Evolutionary conservation across 805 yeast genomes (phyloP).

Genomic region (Ogataea corticis): DNA sequence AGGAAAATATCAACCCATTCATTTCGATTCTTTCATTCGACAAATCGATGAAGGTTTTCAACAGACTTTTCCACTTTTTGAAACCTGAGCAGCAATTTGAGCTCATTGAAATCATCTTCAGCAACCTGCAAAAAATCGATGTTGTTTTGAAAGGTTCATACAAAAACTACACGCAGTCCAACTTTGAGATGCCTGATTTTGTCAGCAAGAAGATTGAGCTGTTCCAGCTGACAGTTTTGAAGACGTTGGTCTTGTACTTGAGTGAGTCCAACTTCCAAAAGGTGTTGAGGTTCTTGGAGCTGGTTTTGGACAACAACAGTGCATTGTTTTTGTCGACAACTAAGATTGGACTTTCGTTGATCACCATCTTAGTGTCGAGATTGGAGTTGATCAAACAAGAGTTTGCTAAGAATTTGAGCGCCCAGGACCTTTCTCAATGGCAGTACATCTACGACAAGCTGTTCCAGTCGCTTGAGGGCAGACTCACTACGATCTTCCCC

Average conservation of each 20-base stretch:
- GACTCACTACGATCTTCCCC: constrained; percentile 79
- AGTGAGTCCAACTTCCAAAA: constrained; percentile 80
- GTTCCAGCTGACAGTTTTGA: constrained; percentile 79
- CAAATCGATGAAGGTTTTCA: constrained; percentile 86
- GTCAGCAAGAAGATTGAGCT: constrained; percentile 64
- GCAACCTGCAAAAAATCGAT: constrained; percentile 75
- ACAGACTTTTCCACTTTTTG: constrained; percentile 83
- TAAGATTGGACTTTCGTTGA: constrained; percentile 80
- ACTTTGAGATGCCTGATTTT: constrained; percentile 52
- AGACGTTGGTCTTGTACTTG: constrained; percentile 78
- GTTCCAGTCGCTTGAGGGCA: constrained; percentile 76
- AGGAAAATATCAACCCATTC: constrained; percentile 74
- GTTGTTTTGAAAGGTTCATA: constrained; percentile 80
- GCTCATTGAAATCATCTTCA: constrained; percentile 73
- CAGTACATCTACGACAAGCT: constrained; percentile 75
- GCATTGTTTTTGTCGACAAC: constrained; percentile 66
- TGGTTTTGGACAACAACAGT: constrained; percentile 68
- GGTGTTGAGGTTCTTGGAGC: constrained; percentile 72
- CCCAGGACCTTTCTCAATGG: constrained; percentile 69
- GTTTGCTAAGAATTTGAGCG: constrained; percentile 46
- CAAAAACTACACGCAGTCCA: constrained; percentile 50
- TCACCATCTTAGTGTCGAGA: constrained; percentile 88
- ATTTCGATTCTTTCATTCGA: constrained; percentile 79
- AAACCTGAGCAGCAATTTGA: constrained; percentile 74
- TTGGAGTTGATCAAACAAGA: constrained; percentile 92